Evolutionary conservation across 352 stramenopile species (phyloP).

Genomic region (Globisporangium paddicum): DNA sequence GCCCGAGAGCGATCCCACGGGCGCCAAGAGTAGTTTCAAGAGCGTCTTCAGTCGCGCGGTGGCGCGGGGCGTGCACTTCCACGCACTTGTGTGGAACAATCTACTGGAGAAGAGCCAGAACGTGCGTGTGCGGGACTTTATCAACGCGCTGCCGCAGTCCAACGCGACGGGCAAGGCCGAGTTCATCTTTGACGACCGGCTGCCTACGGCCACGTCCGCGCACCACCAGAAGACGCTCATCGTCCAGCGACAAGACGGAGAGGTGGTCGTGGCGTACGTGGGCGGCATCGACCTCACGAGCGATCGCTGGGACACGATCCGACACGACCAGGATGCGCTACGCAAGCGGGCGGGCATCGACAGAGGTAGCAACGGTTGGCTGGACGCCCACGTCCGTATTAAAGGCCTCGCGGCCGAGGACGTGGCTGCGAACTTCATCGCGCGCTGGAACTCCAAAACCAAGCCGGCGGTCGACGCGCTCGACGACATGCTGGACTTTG

Average conservation of each 20-base stretch:
- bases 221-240: slow-evolving; percentile 50
- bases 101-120: slow-evolving; percentile 49
- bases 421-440: slow-evolving; percentile 48
- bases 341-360: slow-evolving; percentile 25
- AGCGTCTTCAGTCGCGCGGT: slow-evolving; percentile 28
- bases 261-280: slow-evolving; percentile 29
- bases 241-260: neutral
- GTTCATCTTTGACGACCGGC: slow-evolving; percentile 46
- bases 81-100: slow-evolving; percentile 64
- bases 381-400: slow-evolving; percentile 44
- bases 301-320: slow-evolving; percentile 60
- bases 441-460: slow-evolving; percentile 45
- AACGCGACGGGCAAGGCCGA: slow-evolving; percentile 19
- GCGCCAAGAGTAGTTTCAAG: slow-evolving; percentile 28
- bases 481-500: slow-evolving; percentile 37
- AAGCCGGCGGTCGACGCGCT: slow-evolving; percentile 17
- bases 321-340: slow-evolving; percentile 39
- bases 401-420: slow-evolving; percentile 39
- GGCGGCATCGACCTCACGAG: slow-evolving; percentile 46
- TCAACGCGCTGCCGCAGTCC: slow-evolving; percentile 30
- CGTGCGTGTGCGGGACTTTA: slow-evolving; percentile 42
- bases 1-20: slow-evolving; percentile 21
- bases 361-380: slow-evolving; percentile 37
- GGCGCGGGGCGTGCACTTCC: slow-evolving; percentile 31
- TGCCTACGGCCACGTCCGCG: slow-evolving; percentile 21